Evolutionary conservation across 2,329 filamentous ascomycete genomes (phyloP), one percentile per base, ranked within the genome.

Genomic region (Talaromyces rugulosus): DNA sequence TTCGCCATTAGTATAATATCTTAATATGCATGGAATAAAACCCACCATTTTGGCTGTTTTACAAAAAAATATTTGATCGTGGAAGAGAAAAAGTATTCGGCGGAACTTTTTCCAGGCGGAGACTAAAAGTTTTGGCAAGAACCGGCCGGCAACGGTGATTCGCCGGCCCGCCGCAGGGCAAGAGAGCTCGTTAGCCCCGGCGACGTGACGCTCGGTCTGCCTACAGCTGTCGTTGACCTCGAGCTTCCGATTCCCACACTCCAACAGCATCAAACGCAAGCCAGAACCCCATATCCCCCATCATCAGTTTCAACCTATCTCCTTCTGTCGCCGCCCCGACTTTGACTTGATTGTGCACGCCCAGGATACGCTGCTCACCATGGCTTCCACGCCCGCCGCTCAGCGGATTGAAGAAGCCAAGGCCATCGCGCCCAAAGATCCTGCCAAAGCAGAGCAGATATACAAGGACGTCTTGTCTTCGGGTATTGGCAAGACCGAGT

Each of bases 401-500:
- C 81, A 84, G 75, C 84, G 89, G 82, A 88, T 97, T 84, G 87
- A 89, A 79, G 92, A 97, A 85, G 94, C 92, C 76, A 89, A 94
- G 83, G 88, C 90, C 82, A 81, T 94, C 73, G 85, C 86, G 68
- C 92, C 91, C 81, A 85, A 88, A 66, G 87, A 96, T 74, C 90
- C 93, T 67, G 81, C 85, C 71, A 91, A 95, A 83, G 92, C 94
- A 66, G 92, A 96, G 81, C 82, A 85, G 71, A 87, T 91, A 75
- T 98, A 94, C 84, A 92, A 94, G 79, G 89, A 95, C 61, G 90
- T 98, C 74, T 86, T 97, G 68, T 88, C 92, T 59, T 89, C 91
- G 78, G 87, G 91, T 42, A 92, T 93, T 27, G 90, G 91, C 58
- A 87, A 89, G 63, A 95, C 87, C 63, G 95, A 99, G 77, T 86